Evolutionary conservation across 1,284 basidiomycete species (phyloP), one percentile per base, ranked within the genome.

Genomic region (Ceratobasidium sp.): DNA sequence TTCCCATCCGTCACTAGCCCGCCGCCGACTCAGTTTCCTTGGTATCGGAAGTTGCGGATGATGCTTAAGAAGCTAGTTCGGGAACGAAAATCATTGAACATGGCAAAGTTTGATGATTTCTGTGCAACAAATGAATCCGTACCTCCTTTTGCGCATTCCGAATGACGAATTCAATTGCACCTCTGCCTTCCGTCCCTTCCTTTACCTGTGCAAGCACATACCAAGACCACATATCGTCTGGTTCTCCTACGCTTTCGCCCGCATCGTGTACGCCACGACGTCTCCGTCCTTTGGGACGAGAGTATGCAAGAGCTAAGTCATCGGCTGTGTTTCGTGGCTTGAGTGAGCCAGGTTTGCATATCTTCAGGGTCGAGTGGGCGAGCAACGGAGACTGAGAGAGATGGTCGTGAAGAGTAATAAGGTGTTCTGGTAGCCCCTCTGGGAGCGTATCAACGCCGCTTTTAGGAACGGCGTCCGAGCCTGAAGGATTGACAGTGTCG

Each of bases 121-220:
- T n/a, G n/a, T n/a, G n/a, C n/a, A 10, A 22, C 12, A 8, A 70
- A 22, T 35, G n/a, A 17, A 52, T 25, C 40, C 15, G 20, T 43
- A 71, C 70, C 56, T 55, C 49, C 15, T 69, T 64, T 31, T 62
- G 62, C 7, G 62, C 67, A 60, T 42, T 56, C 38, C 58, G 49
- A 29, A 68, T 58, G 7, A 72, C 70, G 43, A 54, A 22, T 25
- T 69, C 58, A 29, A 72, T 68, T 3, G 70, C 65, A 12, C 72
- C 72, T 47, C 65, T 69, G 12, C 70, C 70, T 57, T 72, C 70
- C 12, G 70, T 70, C 13, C 72, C 72, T 32, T 69, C 67, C 52
- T 72, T 72, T n/a, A 72, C 71, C 38, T 72, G 67, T 13, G 69
- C 54, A 17, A 71, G 31, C 12, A 72, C 50, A 25, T 70, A 53